Evolutionary conservation across 306 rosid species (phyloP), one percentile per base, ranked within the genome.

Genomic region (Cicer arietinum): DNA sequence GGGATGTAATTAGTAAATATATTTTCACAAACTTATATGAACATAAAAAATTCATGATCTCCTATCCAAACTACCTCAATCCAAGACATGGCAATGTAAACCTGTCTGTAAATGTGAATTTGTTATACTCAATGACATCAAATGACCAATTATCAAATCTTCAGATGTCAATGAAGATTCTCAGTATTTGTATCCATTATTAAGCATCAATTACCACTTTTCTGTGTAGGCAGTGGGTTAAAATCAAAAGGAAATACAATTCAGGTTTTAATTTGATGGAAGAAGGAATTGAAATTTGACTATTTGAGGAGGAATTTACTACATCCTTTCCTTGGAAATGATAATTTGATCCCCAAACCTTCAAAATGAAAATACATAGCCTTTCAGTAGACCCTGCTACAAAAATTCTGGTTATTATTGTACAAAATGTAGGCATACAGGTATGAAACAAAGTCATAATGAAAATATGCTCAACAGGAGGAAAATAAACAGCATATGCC

Each of bases 401-500:
- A 66, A 61, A 58, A 77, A 51, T 10, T 67, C 71, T 42, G 16
- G 48, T 54, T 60, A 65, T 54, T 60, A 57, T 39, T 45, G 64
- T 63, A 76, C 71, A 76, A 62, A 59, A 51, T 46, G 48, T n/a
- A 74, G 65, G 44, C 63, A 56, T 81, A 35, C 35, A 62, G 8
- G 18, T 16, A 53, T 20, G 47, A 61, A 73, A 14, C 22, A 69
- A 10, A 58, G 71, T 54, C 80, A 47, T 56, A 57, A 47, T 46
- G 58, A 79, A 74, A 74, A 70, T 40, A 59, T n/a, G 67, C 53
- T 71, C 9, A 22, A 67, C 6, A 66, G 11, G 7, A 66, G 44
- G 17, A 2, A 59, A 66, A 39, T 25, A 7, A 14, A n/a, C 67
- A 71, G 53, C 77, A 80, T 42, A 65, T 79, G 71, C 51, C 17